Base-by-base conservation (phyloP, 1,284 basidiomycete genomes). In the Chiua sp. region DNA sequence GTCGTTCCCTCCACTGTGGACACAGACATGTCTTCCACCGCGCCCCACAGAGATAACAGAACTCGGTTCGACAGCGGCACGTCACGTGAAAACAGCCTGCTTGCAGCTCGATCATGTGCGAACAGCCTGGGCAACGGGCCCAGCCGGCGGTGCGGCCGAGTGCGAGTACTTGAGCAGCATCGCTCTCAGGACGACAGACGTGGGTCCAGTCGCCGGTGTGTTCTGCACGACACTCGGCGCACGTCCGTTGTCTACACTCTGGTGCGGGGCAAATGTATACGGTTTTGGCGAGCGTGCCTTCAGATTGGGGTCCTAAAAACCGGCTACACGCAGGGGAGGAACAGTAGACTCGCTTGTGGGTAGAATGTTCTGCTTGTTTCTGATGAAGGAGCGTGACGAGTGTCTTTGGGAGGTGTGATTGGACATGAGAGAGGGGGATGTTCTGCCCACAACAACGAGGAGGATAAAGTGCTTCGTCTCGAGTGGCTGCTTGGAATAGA, bases 61-160 rank as follows among this genome's bases (percentile, higher is more conserved):
- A 82, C 59, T 82, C 68, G 23, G 78, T 75, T 54, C 70, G 68
- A 65, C 80, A 82, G 28, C 75, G 68, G 60, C 80, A 82, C 5
- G 79, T 81, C 78, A 82, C 81, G 63, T 82, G 80, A 63, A 70
- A 78, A 60, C 80, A 82, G 0, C 80, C 81, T 8, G 69, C 44
- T 32, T 73, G 64, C 42, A 80, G 77, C 63, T 82, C 80, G 60
- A 82, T 74, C 64, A 82, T 69, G 48, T 75, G 70, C 22, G 71
- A 68, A 64, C 81, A 82, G 2, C 75, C 74, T 3, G 80, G 79
- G 60, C 80, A 82, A 30, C 78, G 75, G n/a, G 73, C 69, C 80
- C 80, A 82, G 11, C 78, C 79, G 23, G 68, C 37, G 7, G 37
- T 30, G 28, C 49, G 30, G 32, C 49, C 32, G 12, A 51, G 32